Conservation (phyloP, 2,329 filamentous ascomycete genomes). For the Stemphylium vesicarium region DNA sequence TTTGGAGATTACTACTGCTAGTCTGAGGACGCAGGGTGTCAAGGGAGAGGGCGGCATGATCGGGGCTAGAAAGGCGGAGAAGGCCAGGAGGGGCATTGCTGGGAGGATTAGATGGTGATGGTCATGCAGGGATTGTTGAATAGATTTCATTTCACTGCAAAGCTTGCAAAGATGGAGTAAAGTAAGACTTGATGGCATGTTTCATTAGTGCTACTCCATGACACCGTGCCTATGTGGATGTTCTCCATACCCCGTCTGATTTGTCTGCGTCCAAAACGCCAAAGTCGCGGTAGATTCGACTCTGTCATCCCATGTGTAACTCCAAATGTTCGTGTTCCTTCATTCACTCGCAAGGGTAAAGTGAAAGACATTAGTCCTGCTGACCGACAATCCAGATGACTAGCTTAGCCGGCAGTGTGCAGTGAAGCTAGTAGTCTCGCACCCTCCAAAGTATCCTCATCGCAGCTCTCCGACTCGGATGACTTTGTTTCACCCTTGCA, state of each 20-base stretch:
- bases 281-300: too few relatives aligned
- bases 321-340: neutral
- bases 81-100: constrained; percentile 14
- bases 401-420: neutral
- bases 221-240: too few relatives aligned
- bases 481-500: neutral
- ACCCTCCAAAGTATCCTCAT: neutral
- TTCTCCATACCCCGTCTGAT: too few relatives aligned
- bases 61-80: constrained; percentile 9
- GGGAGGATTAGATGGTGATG: constrained; percentile 14
- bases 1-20: constrained; percentile 28
- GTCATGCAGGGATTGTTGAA: neutral
- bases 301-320: too few relatives aligned
- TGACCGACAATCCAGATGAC: neutral
- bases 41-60: constrained; percentile 24
- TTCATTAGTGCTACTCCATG: neutral
- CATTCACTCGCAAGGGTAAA: neutral
- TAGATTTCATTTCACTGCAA: neutral
- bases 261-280: too few relatives aligned
- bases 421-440: neutral
- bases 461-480: neutral
- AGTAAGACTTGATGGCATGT: neutral
- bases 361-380: neutral
- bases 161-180: neutral
- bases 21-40: constrained; percentile 22